phyloP scores from a whole-genome alignment of 116 monocot species.

The Iris pallida region DNA sequence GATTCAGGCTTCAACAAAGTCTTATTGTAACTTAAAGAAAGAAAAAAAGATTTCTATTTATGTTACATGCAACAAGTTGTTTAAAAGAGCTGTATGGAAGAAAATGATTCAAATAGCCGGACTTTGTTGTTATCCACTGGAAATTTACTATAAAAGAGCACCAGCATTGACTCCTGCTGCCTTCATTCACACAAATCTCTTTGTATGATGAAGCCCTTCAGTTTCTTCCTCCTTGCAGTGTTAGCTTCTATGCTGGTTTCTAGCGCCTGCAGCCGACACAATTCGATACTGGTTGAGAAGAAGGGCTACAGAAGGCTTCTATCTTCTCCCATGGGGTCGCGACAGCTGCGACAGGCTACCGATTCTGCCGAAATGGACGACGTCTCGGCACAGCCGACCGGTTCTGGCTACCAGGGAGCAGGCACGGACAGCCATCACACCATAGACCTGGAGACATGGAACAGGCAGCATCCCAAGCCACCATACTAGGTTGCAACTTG shows the following conservation, averaged over 20 bases:
- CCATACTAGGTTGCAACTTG: background rate
- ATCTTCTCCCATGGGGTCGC: background rate
- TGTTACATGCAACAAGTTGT: too few species aligned
- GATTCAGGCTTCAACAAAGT: too few species aligned
- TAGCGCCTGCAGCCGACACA: background rate
- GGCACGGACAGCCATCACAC: conserved; percentile 5
- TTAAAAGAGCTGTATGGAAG: too few species aligned
- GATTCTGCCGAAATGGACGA: background rate
- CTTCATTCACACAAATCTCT: too few species aligned
- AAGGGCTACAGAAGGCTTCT: background rate
- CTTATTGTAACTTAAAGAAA: too few species aligned
- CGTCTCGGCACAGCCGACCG: too few species aligned
- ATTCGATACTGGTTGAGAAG: background rate
- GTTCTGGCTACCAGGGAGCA: background rate
- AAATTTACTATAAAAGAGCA: conserved; percentile 3
- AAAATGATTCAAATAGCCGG: too few species aligned
- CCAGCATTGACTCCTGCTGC: too few species aligned
- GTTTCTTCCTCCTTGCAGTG: background rate
- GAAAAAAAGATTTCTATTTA: too few species aligned
- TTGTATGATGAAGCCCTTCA: background rate
- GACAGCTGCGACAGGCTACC: background rate
- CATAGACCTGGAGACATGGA: conserved; percentile 7
- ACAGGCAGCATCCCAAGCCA: conserved; percentile 13
- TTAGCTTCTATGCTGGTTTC: too few species aligned
- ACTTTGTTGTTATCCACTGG: background rate